Base-by-base conservation (phyloP, 2,329 filamentous ascomycete species). In the Epichloe bromicola region DNA sequence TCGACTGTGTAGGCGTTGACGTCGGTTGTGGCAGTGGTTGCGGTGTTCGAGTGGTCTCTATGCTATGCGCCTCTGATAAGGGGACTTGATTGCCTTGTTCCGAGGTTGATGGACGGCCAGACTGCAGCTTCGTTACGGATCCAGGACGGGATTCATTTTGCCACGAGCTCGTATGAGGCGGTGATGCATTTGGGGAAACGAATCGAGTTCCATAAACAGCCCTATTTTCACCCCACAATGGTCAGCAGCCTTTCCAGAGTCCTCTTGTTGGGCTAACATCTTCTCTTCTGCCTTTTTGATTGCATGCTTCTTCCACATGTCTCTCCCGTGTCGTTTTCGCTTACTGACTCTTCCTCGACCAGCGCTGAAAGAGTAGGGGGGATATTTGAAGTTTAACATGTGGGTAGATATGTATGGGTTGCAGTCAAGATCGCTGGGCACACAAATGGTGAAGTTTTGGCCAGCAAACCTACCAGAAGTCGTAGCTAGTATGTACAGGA, bases 401-500 rank as follows among this genome's bases (percentile, higher is more conserved):
- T 41, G 19, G 1, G 17, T 23, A 20, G 36, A 38, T n/a, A 38
- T n/a, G 12, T 8, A n/a, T n/a, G 36, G 12, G 12, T 38, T n/a
- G 37, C 14, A 42, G 40, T 17, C 19, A 42, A 23, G 11, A 19
- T 30, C 8, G 30, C 30, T 30, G 30, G 30, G 10, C 30, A 30
- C 30, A 30, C 30, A 10, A 30, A 11, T 30, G 30, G 4, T 30
- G 30, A 30, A 11, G 30, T 30, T 11, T 11, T 30, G 30, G 10
- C 30, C 38, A 36, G 48, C 33, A 17, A 48, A 54, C 68, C 60
- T 71, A 82, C 88, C 90, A 97, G 71, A 90, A 89, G 65, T 94
- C 88, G 68, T 95, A 96, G 60, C 83, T 88, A 48, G 78, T 78
- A 62, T 83, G 80, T 51, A 76, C 71, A 11, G 79, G 78, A 26